Evolutionary conservation across 768 basidiomycete species (phyloP), one percentile per base, ranked within the genome.

Genomic region (Rhodotorula taiwanensis): DNA sequence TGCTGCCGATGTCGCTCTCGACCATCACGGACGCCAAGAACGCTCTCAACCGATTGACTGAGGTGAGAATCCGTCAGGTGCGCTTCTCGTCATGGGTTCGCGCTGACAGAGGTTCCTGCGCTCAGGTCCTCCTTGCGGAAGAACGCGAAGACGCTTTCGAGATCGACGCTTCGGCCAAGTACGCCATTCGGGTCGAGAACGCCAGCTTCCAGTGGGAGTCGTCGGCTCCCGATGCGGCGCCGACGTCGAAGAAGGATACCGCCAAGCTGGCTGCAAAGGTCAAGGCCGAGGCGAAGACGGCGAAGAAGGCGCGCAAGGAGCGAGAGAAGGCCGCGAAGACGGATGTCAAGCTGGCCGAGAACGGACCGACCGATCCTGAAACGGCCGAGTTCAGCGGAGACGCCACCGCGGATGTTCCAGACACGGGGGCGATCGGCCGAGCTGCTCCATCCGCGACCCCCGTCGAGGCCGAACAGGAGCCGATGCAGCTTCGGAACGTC

Each of bases 131-230:
- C 72, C 85, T 86, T 55, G 89, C 90, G 3, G 92, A 97, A 73
- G 77, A 83, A 10, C 78, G 88, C 11, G 79, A 81, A 6, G 83
- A 86, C 51, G 81, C 80, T 0, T 80, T 82, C 55, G 71, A 78
- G 8, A 76, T 83, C 21, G 84, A 91, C 70, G 74, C 75, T 1
- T 72, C 78, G 20, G 74, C 87, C 33, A 78, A 83, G n/a, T 75
- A 78, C 36, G 93, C 89, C 3, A 71, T 95, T 56, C 79, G 81
- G 59, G 81, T 89, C 49, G 78, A 82, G 52, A 79, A 81, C 57
- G 90, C 83, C 9, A 81, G 83, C 16, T 94, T 94, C 76, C 83
- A 84, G 1, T 97, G 93, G 93, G 92, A 95, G 70, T 81, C 83
- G 7, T 82, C 86, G 1, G 83, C 85, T 0, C 75, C 76, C 11